phyloP scores from a whole-genome alignment of 352 stramenopile species.

The Pythium biforme region DNA sequence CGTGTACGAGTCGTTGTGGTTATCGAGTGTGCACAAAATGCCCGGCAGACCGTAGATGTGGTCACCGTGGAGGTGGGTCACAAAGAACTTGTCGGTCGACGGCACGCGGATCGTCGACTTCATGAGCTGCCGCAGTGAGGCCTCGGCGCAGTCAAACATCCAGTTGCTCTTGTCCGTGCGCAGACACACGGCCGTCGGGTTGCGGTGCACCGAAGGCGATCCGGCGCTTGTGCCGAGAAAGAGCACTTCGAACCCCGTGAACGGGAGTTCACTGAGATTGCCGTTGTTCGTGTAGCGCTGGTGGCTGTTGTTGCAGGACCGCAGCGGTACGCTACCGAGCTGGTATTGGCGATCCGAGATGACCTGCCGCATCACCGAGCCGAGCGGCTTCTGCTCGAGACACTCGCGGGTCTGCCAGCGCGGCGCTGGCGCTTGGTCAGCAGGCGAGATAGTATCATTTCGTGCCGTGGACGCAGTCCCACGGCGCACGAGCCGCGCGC shows the following conservation, averaged over 20 bases:
- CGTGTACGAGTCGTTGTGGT: constrained; percentile 62
- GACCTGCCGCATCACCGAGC: constrained; percentile 17
- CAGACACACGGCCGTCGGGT: constrained; percentile 59
- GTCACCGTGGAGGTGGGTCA: constrained; percentile 85
- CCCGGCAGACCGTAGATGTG: constrained; percentile 82
- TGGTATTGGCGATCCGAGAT: constrained; percentile 43
- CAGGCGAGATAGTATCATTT: neutral
- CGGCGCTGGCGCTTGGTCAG: neutral
- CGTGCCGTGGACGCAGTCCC: neutral
- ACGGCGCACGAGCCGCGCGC: constrained; percentile 8
- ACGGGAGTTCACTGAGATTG: constrained; percentile 38
- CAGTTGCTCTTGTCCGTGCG: constrained; percentile 69
- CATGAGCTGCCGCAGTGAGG: constrained; percentile 78
- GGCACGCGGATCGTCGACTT: constrained; percentile 71
- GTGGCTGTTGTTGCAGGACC: constrained; percentile 59
- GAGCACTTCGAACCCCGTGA: constrained; percentile 82
- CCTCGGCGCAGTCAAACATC: constrained; percentile 89
- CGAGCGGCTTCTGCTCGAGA: constrained; percentile 11
- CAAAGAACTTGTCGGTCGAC: constrained; percentile 82
- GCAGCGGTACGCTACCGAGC: constrained; percentile 50
- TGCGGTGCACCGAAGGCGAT: constrained; percentile 65
- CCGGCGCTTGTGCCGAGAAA: constrained; percentile 83
- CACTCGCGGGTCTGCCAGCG: constrained; percentile 25
- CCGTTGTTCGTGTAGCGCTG: constrained; percentile 19
- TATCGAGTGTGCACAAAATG: constrained; percentile 83